Base-by-base conservation (phyloP, 2,329 filamentous ascomycete genomes). In the Fusarium pilosicola region DNA sequence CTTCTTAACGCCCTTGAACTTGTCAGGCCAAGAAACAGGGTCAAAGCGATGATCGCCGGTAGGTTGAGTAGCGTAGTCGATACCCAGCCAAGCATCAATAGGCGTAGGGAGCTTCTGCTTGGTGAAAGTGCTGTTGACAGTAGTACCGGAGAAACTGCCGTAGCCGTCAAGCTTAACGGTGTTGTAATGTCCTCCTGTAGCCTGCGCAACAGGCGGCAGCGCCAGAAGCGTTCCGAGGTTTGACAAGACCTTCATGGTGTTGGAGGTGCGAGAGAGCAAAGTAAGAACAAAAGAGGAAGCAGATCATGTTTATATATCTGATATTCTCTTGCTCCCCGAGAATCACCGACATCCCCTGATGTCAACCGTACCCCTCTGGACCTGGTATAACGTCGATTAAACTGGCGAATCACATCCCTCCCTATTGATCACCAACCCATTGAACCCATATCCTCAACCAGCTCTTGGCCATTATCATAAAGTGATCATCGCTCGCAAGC, bases 21-120 rank as follows among this genome's bases (percentile, higher is more conserved):
- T 71, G 8, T 71, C 70, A 0, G 86, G 85, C 81, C 81, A 84
- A 28, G 80, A 78, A 26, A 85, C 79, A 1, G 83, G 79, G 18
- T 75, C 77, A 62, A 87, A 87, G 13, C 86, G 83, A 20, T 77
- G 69, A 7, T 83, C 77, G 10, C 82, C 84, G 3, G 82, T 81
- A 0, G 84, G 85, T 36, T 84, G 83, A 1, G 78, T 77, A 1
- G 85, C 81, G 55, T 86, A 87, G 72, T 86, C 83, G 38, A 87
- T 82, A 6, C 85, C 84, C 11, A 87, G 77, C 85, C 85, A 87
- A 0, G 85, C 85, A 68, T 87, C 84, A 4, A 87, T 82, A 0
- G 80, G 36, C 2, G 61, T 38, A 6, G 75, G 71, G 0, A 77
- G 55, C 0, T 60, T 39, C 12, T 73, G 49, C 18, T 60, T 68